Evolutionary conservation across 495 filamentous ascomycete species (phyloP), one percentile per base, ranked within the genome.

Genomic region (Penicillium egyptiacum): DNA sequence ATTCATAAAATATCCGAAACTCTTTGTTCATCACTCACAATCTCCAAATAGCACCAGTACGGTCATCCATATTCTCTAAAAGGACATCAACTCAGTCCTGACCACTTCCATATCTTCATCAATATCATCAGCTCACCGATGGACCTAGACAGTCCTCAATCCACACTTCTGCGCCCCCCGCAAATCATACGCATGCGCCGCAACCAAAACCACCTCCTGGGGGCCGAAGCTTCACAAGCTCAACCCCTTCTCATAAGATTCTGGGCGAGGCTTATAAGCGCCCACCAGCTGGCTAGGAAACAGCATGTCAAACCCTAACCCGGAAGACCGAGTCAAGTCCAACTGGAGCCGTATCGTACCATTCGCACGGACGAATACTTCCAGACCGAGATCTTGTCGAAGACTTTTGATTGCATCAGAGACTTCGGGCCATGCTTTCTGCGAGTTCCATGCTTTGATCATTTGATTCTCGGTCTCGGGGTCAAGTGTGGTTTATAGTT

Each of bases 281-380:
- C 78, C 77, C 3, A 82, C 56, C n/a, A 81, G 55, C 61, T 81
- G 66, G 50, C 78, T 81, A 0, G 81, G 82, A 31, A 82, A 80
- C 2, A 83, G 50, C 72, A 77, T 77, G 59, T 81, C 63, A 66
- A 83, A 85, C 4, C 55, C 50, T 28, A 83, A 52, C 5, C 73
- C 76, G 0, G 80, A 78, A 0, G 80, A 81, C 16, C 72, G 67
- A 14, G 60, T 65, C 6, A 83, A 63, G 61, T 82, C 77, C 16
- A 84, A 75, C 63, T 83, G 81, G 25, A 83, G 68, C 44, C 81
- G 72, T 28, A 79, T 80, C 2, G 77, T 80, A 0, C 80, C 81
- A 55, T 84, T 84, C n/a, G 81, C 79, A 44, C 78, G 73, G 22
- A 83, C 79, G 25, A 80, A 75, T 0, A 68, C 66, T 44, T 74